Conservation (phyloP, 2,329 filamentous ascomycete species). For the Fusarium albosuccineum region DNA sequence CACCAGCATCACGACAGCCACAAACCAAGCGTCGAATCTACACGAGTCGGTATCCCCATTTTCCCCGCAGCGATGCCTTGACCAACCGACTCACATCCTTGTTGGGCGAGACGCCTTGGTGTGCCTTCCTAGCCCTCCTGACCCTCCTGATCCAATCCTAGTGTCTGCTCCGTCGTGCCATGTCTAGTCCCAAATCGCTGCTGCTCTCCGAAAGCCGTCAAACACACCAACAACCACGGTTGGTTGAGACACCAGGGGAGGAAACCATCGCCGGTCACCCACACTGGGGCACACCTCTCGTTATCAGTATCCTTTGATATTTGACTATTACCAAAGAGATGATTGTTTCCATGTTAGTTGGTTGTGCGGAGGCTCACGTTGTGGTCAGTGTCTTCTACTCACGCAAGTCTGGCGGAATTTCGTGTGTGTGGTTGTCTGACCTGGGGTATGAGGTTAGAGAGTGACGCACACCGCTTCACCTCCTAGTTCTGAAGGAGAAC, state of each 20-base stretch:
- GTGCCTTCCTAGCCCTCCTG: background rate
- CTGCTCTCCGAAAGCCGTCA: background rate
- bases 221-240: background rate
- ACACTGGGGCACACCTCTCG: too few species aligned
- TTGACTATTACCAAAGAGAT: too few species aligned
- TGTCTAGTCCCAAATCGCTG: background rate
- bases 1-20: background rate
- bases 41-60: background rate
- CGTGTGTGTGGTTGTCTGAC: too few species aligned
- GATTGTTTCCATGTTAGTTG: too few species aligned
- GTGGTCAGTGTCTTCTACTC: too few species aligned
- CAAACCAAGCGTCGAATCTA: background rate
- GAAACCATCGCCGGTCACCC: too few species aligned
- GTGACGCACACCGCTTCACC: background rate
- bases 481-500: background rate
- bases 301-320: too few species aligned
- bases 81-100: slow-evolving; percentile 10
- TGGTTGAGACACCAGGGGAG: too few species aligned
- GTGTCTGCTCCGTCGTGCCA: slow-evolving; percentile 1
- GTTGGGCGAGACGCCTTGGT: slow-evolving; percentile 4
- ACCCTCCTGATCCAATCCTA: slow-evolving; percentile 4
- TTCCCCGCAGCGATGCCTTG: slow-evolving; percentile 1
- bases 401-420: too few species aligned
- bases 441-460: background rate
- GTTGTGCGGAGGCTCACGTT: too few species aligned